These are phyloP conservation scores for Musa schizocarpa DNA, from an alignment of 176 grass and related monocot species.

Conservation along the genomic window DNA sequence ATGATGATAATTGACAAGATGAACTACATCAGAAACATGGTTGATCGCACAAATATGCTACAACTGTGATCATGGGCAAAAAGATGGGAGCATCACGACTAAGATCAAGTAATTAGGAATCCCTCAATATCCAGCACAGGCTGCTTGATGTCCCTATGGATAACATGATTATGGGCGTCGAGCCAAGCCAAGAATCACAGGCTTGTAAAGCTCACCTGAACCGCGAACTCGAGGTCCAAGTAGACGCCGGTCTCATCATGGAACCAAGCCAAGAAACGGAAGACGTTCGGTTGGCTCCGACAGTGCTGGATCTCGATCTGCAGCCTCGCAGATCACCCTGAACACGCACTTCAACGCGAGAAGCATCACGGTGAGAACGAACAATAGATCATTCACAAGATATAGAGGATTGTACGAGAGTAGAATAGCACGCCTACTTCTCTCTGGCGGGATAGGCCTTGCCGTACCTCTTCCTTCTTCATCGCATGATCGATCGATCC, in stretches of 20 bases:
- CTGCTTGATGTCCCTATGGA: conserved; percentile 88
- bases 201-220: conserved; percentile 61
- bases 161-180: conserved; percentile 79
- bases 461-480: conserved; percentile 43
- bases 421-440: conserved; percentile 35
- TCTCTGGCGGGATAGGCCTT: conserved; percentile 80
- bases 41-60: too few relatives aligned
- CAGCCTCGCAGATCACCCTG: conserved; percentile 62
- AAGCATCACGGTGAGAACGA: background rate
- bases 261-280: conserved; percentile 84
- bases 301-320: conserved; percentile 74
- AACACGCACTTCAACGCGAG: background rate
- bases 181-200: conserved; percentile 20
- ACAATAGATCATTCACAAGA: background rate
- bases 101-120: conserved; percentile 9
- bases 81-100: conserved; percentile 4
- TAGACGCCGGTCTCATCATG: conserved; percentile 52
- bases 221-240: conserved; percentile 62
- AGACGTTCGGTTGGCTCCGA: conserved; percentile 74
- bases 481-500: background rate
- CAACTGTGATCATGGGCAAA: background rate
- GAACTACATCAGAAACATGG: too few relatives aligned
- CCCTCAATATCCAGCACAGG: conserved; percentile 74
- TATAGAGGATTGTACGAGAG: background rate
- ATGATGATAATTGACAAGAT: too few relatives aligned